Base-by-base conservation (phyloP, 2,329 filamentous ascomycete genomes). In the Alternaria tenuissima region DNA sequence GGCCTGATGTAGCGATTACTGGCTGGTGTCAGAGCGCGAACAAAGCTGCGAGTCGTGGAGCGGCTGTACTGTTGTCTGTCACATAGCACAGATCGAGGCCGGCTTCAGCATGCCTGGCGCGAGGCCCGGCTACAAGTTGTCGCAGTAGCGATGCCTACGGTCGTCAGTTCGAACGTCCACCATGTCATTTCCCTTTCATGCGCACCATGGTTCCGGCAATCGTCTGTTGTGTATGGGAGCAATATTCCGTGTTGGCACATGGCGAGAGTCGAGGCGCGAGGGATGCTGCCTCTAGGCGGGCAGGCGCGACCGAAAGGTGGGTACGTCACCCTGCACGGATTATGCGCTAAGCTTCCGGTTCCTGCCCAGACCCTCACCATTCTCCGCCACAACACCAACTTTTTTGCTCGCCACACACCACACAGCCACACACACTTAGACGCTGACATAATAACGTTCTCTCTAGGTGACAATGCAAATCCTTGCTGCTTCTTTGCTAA, bases 81-180 rank as follows among this genome's bases (percentile, higher is more conserved):
- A 98, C 94, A 79, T 99, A 99, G 84, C 94, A 98, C 44, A 99
- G 86, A 77, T 99, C 95, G 26, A 99, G 85, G 6, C 91, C 91
- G 7, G 94, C 91, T 82, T 97, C 94, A 30, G 91, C 86, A 76
- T 98, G 94, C 70, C 90, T 88, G 61, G 89, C 85, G 67, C 95
- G 88, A 12, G 95, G 94, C 9, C 94, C 90, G 44, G 95, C 93
- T 63, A 98, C 93, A 65, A 98, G 92, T 77, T 96, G 92, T 70
- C 94, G 91, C 67, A 98, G 86, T 63, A 98, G 81, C 28, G 76
- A 78, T 47, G 76, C 76, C 76, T 79, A 44, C 32, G 34, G 38
- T 34, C 8, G 39, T 57, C 43, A 63, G 53, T 47, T 28, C 32
- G 38, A 14, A 4, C 11, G 20, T 3, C 18, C 6, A n/a, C 12